These are phyloP conservation scores for Carallia brachiata DNA, from an alignment of 345 rosid species.

Conservation along the genomic window DNA sequence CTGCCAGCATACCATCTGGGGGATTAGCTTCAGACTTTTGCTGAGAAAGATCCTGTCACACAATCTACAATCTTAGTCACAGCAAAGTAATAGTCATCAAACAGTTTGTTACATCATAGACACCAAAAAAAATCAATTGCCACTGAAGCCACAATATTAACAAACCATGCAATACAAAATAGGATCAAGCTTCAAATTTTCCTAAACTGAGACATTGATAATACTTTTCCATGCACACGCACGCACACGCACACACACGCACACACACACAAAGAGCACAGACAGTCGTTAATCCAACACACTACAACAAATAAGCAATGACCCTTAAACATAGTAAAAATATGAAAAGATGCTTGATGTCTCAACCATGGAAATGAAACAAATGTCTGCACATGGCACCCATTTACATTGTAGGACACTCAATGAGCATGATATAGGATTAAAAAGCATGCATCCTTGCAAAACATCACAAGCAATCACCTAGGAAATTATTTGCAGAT, in stretches of 20 bases:
- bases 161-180: too few species aligned
- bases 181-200: too few species aligned
- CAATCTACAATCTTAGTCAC: slow-evolving; percentile 23
- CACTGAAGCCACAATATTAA: not conserved
- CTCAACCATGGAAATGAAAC: too few species aligned
- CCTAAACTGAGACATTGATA: too few species aligned
- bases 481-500: not conserved
- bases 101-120: not conserved
- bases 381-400: too few species aligned
- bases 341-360: not conserved
- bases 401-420: too few species aligned
- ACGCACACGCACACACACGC: too few species aligned
- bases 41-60: slow-evolving; percentile 72
- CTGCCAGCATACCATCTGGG: slow-evolving; percentile 79
- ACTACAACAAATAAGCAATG: too few species aligned
- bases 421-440: not conserved
- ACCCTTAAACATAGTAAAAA: not conserved
- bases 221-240: too few species aligned
- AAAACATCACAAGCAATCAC: not conserved
- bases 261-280: too few species aligned
- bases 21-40: slow-evolving; percentile 72
- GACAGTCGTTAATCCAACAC: too few species aligned
- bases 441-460: not conserved
- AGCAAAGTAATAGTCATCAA: not conserved
- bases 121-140: not conserved